phyloP scores from a whole-genome alignment of 495 filamentous ascomycete genomes.

The Penicillium atrosanguineum region DNA sequence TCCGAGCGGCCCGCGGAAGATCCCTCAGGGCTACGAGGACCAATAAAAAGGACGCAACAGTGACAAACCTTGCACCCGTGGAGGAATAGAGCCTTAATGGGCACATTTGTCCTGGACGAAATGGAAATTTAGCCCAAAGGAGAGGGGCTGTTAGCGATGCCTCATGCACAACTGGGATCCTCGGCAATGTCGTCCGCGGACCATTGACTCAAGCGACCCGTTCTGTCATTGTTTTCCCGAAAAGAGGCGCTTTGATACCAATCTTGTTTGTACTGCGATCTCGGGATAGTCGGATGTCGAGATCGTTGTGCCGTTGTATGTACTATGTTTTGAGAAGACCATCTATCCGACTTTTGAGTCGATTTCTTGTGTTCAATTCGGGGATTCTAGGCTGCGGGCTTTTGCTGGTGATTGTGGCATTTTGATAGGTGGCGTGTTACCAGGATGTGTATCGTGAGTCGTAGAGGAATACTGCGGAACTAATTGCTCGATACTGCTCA shows the following conservation, averaged over 20 bases:
- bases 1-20: constrained; percentile 68
- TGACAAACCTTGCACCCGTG: not conserved
- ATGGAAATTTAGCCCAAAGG: constrained; percentile 7
- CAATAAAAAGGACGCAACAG: constrained; percentile 24
- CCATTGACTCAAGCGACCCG: constrained; percentile 9
- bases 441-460: not conserved
- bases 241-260: constrained; percentile 31
- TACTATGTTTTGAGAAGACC: constrained; percentile 30
- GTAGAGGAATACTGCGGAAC: not conserved
- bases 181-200: constrained; percentile 6
- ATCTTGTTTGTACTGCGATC: constrained; percentile 20
- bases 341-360: constrained; percentile 26
- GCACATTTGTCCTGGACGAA: not conserved
- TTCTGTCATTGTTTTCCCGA: constrained; percentile 4
- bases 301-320: constrained; percentile 21
- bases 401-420: not conserved
- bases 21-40: constrained; percentile 77
- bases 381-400: not conserved
- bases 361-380: constrained; percentile 14
- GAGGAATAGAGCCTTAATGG: constrained; percentile 2
- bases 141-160: constrained; percentile 11
- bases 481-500: not conserved
- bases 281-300: constrained; percentile 17
- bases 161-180: constrained; percentile 8
- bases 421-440: not conserved